A percentile compares a stretch with the other conserved stretches of the same genome.
These are phyloP conservation scores for Harringtonia aguacate DNA, from an alignment of 2,329 filamentous ascomycete species.

Conservation along the genomic window DNA sequence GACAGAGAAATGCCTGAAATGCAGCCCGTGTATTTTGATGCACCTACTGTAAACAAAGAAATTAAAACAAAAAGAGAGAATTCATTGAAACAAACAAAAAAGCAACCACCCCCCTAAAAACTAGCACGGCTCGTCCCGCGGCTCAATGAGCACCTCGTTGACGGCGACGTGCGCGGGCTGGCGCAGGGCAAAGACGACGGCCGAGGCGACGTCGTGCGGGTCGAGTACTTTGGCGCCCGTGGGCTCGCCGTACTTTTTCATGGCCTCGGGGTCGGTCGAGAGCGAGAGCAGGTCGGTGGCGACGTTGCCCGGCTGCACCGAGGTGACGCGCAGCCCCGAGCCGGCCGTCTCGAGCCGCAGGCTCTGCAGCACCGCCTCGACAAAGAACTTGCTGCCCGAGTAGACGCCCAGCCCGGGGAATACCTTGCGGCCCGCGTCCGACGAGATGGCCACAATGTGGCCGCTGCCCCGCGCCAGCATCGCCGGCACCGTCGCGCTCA, in stretches of 20 bases:
- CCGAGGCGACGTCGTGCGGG: slow-evolving; percentile 58
- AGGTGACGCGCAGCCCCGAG: slow-evolving; percentile 60
- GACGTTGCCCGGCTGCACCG: slow-evolving; percentile 68
- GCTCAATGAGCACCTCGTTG: slow-evolving; percentile 73
- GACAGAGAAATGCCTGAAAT: no score
- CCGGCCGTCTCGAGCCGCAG: slow-evolving; percentile 68
- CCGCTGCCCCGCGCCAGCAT: slow-evolving; percentile 61
- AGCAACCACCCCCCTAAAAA: no score
- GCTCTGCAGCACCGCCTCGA: slow-evolving; percentile 68
- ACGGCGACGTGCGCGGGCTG: slow-evolving; percentile 69
- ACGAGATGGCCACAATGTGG: slow-evolving; percentile 73
- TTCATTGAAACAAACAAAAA: no score
- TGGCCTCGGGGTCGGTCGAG: slow-evolving; percentile 64
- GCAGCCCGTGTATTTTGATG: no score
- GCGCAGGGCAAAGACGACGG: slow-evolving; percentile 63
- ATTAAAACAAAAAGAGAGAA: no score
- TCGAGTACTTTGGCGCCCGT: slow-evolving; percentile 66
- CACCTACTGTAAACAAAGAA: no score
- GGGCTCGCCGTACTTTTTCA: slow-evolving; percentile 70
- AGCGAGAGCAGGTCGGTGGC: slow-evolving; percentile 63
- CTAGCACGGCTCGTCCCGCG: slow-evolving; percentile 63
- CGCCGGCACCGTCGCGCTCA: slow-evolving; percentile 56
- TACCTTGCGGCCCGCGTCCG: slow-evolving; percentile 70
- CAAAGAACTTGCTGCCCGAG: slow-evolving; percentile 76
- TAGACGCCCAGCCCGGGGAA: slow-evolving; percentile 76